Evolutionary conservation across 345 rosid species (phyloP), one percentile per base, ranked within the genome.

Genomic region (Lumnitzera racemosa): DNA sequence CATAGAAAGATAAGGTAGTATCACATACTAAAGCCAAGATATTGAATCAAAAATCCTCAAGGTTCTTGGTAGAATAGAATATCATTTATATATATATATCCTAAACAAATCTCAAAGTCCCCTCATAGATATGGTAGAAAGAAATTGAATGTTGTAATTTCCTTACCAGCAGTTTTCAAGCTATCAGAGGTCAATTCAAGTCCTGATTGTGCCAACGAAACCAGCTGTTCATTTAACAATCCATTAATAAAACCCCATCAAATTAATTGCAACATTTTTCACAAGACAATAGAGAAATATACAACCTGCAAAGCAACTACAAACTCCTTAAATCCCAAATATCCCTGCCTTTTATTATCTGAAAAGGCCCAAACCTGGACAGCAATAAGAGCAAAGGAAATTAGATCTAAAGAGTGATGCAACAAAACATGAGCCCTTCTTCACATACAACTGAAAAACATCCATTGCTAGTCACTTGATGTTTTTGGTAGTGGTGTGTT

Each of bases 261-360:
- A 29, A 55, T 27, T 23, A 47, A 12, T 57, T 56, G 15, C 24
- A 52, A 5, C 17, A 29, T 9, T 47, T 46, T 12, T 12, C 13
- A 54, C 51, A 13, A 24, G 13, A 46, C 5, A 24, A 8, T 12
- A 43, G 13, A 49, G 46, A 2, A 54, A 2, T 27, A 27, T 27
- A 9, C 48, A 70, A 92, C 98, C 98, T 92, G 84, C 96, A 89
- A 72, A 54, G 98, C 91, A 15, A 67, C 68, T 56, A 87, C 67
- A 77, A 92, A 92, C 60, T 89, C 96, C 10, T 77, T 27, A 49
- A 87, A 78, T 11, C 95, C 88, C 5, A 92, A 67, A 77, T 78
- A 92, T 20, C 98, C 98, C 54, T 89, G 96, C 13, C 94, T 77
- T 67, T 85, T 92, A 12, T 85, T 78, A 63, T 92, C 98, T 29